Base-by-base conservation (phyloP, 2,329 filamentous ascomycete species). In the Cryphonectria radicalis region DNA sequence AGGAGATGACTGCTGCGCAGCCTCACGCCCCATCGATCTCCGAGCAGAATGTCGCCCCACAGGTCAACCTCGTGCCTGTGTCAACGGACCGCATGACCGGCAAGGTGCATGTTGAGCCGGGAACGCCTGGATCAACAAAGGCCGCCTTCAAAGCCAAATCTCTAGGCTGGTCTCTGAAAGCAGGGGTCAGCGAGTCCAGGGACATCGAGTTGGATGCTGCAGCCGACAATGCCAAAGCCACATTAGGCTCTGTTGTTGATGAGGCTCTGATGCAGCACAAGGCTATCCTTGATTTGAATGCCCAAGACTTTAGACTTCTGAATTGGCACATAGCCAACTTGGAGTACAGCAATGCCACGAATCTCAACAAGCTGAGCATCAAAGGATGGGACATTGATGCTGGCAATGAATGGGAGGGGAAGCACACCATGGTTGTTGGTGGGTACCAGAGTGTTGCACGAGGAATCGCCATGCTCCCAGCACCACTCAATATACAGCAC, bases 311-410 rank as follows among this genome's bases (percentile, higher is more conserved):
- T 81, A 90, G 96, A 63, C 85, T 99, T 22, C 87, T 98, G 77
- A 99, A 98, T 78, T 99, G 96, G 96, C 97, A 99, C 81, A 92
- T 98, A 80, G 97, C 97, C 74, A 99, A 99, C 78, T 87, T 99
- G 19, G 96, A 99, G 81, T 99, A 99, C 79, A 97, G 95, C 74
- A 99, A 98, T 80, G 96, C 96, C 1, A 93, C 91, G 1, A 97
- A 94, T 75, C 90, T 97, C 69, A 91, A 92, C 74, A 92, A 92
- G 74, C 88, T 99, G 25, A 98, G 95, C 80, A 88, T 99, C 19
- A 90, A 91, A 10, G 91, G 95, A 0, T 98, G 97, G 93, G 97
- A 99, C 80, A 94, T 99, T 77, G 97, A 99, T 78, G 94, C 95
- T 66, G 96, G 96, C 0, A 98, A 99, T 76, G 96, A 99, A 79